phyloP scores from a whole-genome alignment of 176 grass and related monocot species.

The Neostapfia colusana region DNA sequence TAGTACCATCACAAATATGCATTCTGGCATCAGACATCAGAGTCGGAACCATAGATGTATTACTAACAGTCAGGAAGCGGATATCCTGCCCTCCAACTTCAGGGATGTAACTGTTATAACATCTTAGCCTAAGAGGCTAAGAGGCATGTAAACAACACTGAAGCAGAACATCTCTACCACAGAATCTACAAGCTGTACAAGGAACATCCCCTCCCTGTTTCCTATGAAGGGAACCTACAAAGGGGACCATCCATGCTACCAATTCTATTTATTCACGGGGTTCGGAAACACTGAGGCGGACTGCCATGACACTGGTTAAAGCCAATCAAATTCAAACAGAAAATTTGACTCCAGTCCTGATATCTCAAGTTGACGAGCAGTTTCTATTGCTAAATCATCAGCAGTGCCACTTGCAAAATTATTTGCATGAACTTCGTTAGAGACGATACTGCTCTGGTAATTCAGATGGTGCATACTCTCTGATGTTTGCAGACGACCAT shows the following conservation, averaged over 20 bases:
- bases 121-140: neutral
- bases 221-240: constrained; percentile 32
- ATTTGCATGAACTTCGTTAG: constrained; percentile 28
- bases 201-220: constrained; percentile 21
- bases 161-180: constrained; percentile 12
- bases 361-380: constrained; percentile 22
- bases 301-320: constrained; percentile 2
- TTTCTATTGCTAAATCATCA: constrained; percentile 25
- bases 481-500: constrained; percentile 5
- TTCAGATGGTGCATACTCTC: constrained; percentile 5
- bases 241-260: constrained; percentile 7
- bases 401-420: neutral
- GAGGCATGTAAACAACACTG: constrained; percentile 27
- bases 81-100: constrained; percentile 16
- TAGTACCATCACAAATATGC: constrained; percentile 18
- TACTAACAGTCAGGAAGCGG: constrained; percentile 14
- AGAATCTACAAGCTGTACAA: constrained; percentile 43
- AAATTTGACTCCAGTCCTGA: constrained; percentile 34
- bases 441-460: constrained; percentile 18
- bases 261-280: constrained; percentile 28
- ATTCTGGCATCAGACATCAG: constrained; percentile 16
- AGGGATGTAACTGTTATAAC: neutral
- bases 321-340: constrained; percentile 43
- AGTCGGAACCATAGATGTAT: constrained; percentile 7
- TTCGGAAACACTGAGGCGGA: neutral